Percentiles rank a stretch among this genome's conserved stretches.
Evolutionary conservation across 176 grass and related monocot genomes (phyloP).

Genomic region (Ampelocalamus luodianensis): DNA sequence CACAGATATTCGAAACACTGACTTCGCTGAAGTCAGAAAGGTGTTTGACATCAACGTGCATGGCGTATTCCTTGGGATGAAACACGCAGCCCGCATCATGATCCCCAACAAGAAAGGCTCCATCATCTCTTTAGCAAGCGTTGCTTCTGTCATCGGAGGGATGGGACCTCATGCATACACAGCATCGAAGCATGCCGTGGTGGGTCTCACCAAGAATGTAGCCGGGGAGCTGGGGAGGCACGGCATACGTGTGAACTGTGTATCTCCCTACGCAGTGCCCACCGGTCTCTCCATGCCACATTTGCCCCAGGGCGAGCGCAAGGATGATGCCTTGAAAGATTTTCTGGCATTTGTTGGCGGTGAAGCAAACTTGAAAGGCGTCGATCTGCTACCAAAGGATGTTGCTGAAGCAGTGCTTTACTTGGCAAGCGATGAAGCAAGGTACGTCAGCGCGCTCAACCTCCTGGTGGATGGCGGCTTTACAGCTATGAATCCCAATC

Average conservation of each 20-base stretch:
- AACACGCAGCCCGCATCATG: conserved; percentile 83
- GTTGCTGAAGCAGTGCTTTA: conserved; percentile 73
- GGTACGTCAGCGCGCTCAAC: conserved; percentile 73
- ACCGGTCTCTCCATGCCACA: conserved; percentile 62
- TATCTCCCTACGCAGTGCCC: conserved; percentile 73
- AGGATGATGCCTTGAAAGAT: conserved; percentile 30
- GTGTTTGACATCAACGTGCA: conserved; percentile 78
- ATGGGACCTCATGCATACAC: conserved; percentile 77
- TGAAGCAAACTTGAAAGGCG: conserved; percentile 76
- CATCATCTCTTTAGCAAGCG: conserved; percentile 72
- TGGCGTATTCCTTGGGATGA: conserved; percentile 84
- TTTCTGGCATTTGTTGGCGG: conserved; percentile 58
- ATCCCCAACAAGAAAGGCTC: conserved; percentile 64
- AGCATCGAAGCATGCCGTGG: conserved; percentile 72
- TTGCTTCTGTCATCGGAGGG: conserved; percentile 59
- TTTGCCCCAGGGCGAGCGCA: conserved; percentile 44
- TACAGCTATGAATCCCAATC: conserved; percentile 43
- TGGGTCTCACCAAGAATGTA: conserved; percentile 78
- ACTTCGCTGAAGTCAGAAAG: conserved; percentile 58
- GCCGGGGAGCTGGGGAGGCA: conserved; percentile 73
- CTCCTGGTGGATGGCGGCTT: conserved; percentile 66
- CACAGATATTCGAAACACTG: conserved; percentile 57
- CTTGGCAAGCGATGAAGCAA: conserved; percentile 75
- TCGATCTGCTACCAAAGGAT: conserved; percentile 52
- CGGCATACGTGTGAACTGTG: conserved; percentile 85